Conservation (phyloP, 2,329 filamentous ascomycete species). For the Penicillium janthinellum region DNA sequence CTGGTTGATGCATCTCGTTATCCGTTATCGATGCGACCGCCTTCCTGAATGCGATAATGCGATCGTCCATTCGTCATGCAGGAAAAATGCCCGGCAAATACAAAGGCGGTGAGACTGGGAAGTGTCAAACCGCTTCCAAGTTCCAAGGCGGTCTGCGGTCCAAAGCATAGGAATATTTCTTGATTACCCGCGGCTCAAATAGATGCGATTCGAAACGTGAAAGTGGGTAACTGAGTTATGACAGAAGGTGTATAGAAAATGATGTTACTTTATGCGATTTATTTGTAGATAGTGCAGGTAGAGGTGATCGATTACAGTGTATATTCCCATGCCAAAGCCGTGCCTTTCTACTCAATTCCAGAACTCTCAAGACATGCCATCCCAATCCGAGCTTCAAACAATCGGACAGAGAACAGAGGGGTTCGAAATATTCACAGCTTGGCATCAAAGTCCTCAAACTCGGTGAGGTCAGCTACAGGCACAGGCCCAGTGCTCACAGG, state of each 20-base stretch:
- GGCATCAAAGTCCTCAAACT: conserved; percentile 81
- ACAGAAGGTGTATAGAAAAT: neutral
- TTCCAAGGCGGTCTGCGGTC: neutral
- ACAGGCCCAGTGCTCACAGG: conserved; percentile 71
- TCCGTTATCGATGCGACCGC: conserved; percentile 18
- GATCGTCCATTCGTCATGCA: neutral
- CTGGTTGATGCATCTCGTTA: conserved; percentile 13
- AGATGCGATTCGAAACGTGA: no score
- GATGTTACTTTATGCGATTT: neutral
- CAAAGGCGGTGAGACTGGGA: neutral
- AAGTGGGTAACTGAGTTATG: neutral
- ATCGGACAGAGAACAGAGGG: neutral
- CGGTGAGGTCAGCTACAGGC: conserved; percentile 72
- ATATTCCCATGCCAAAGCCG: neutral
- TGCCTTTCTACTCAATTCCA: neutral
- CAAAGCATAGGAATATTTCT: no score
- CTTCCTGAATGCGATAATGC: conserved; percentile 1
- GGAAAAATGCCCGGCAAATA: neutral
- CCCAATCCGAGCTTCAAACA: conserved; percentile 3
- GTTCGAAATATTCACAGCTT: conserved; percentile 64
- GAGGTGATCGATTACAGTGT: neutral
- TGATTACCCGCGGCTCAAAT: no score
- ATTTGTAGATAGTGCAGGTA: neutral
- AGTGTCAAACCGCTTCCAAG: neutral
- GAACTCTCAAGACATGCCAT: neutral